phyloP scores from a whole-genome alignment of 1,139 yeast genomes.

The Geotrichum klebahnii region DNA sequence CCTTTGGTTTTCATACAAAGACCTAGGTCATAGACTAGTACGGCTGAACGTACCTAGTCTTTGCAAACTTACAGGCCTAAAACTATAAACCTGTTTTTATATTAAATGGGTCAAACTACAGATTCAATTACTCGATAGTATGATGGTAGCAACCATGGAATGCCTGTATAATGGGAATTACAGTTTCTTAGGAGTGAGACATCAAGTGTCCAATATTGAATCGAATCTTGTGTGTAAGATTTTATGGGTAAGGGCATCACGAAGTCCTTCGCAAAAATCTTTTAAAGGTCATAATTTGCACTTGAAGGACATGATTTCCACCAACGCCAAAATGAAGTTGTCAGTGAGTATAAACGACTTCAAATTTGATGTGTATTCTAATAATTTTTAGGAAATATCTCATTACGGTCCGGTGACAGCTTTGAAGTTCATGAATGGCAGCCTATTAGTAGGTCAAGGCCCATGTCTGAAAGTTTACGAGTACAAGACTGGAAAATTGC shows the following conservation, averaged over 20 bases:
- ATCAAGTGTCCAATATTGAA: too few species aligned
- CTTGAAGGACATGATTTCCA: background rate
- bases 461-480: conserved; percentile 57
- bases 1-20: too few species aligned
- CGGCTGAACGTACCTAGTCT: too few species aligned
- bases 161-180: too few species aligned
- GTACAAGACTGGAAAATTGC: conserved; percentile 42
- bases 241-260: background rate
- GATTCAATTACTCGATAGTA: too few species aligned
- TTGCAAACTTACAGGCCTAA: too few species aligned
- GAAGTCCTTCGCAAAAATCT: background rate
- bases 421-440: conserved; percentile 45
- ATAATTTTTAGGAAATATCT: conserved; percentile 16
- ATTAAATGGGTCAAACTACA: too few species aligned
- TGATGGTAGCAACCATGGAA: too few species aligned
- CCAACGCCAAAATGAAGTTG: conserved; percentile 1
- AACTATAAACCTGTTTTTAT: too few species aligned
- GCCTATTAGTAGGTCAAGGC: conserved; percentile 70
- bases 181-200: too few species aligned
- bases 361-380: background rate
- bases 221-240: too few species aligned
- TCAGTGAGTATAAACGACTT: background rate
- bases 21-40: too few species aligned
- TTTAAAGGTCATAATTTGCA: background rate
- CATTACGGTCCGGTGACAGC: conserved; percentile 78